Evolutionary conservation across 1,284 basidiomycete genomes (phyloP).

Genomic region (Leccinum fallax): DNA sequence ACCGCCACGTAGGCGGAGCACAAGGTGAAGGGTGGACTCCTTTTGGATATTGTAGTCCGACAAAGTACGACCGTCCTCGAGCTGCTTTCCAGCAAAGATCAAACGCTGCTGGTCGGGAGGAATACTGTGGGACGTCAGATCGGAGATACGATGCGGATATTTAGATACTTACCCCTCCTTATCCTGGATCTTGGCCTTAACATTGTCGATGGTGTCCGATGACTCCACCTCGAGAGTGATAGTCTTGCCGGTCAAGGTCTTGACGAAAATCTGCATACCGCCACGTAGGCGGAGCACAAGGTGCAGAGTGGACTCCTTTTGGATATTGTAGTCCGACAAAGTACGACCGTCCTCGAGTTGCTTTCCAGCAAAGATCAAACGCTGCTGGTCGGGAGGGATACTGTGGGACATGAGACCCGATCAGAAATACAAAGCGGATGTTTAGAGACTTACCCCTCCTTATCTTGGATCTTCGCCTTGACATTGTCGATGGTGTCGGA

Average conservation of each 20-base stretch:
- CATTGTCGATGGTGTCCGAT: neutral
- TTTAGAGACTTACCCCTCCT: too few species aligned
- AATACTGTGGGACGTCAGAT: neutral
- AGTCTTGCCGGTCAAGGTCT: neutral
- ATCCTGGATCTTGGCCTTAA: neutral
- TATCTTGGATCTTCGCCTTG: too few species aligned
- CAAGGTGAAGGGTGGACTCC: neutral
- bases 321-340: too few species aligned
- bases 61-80: neutral
- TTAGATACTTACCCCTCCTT: neutral
- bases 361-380: too few species aligned
- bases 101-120: neutral
- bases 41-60: neutral
- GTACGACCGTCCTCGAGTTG: too few species aligned
- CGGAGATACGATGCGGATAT: neutral
- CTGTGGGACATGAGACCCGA: too few species aligned
- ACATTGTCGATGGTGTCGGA: too few species aligned
- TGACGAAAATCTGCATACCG: neutral
- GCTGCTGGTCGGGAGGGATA: too few species aligned
- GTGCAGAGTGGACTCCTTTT: too few species aligned
- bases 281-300: too few species aligned
- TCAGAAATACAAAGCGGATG: too few species aligned
- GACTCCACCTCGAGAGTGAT: neutral
- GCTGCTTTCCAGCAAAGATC: neutral
- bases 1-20: neutral